Conservation (phyloP, 2,329 filamentous ascomycete genomes). For the Madurella mycetomatis region DNA sequence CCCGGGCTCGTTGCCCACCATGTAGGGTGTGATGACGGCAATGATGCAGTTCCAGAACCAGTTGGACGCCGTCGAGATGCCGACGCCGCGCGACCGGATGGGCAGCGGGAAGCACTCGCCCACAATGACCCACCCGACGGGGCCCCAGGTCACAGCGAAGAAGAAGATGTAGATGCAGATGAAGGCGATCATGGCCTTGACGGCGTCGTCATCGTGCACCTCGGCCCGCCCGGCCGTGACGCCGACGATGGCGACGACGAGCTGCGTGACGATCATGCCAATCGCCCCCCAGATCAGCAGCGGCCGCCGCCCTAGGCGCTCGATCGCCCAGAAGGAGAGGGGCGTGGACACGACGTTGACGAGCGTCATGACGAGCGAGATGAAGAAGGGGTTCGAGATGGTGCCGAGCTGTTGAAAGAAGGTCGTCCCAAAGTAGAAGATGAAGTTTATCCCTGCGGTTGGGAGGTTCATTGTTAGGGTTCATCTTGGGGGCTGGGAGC, state of each 20-base stretch:
- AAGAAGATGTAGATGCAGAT: slow-evolving; percentile 78
- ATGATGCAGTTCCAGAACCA: slow-evolving; percentile 64
- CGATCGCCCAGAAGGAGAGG: slow-evolving; percentile 67
- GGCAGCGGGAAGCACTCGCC: slow-evolving; percentile 73
- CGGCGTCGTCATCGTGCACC: slow-evolving; percentile 39
- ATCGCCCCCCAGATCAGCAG: slow-evolving; percentile 65
- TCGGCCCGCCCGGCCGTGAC: slow-evolving; percentile 27
- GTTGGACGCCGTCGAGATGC: slow-evolving; percentile 65
- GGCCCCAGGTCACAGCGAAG: slow-evolving; percentile 74
- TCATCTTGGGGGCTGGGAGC: slow-evolving; percentile 19
- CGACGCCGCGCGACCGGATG: slow-evolving; percentile 65
- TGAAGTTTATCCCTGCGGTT: slow-evolving; percentile 58
- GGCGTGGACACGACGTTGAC: slow-evolving; percentile 72
- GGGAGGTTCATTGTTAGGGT: background rate
- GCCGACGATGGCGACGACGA: slow-evolving; percentile 62
- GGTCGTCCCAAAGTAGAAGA: slow-evolving; percentile 67
- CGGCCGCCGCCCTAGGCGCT: slow-evolving; percentile 63
- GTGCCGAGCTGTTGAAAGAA: slow-evolving; percentile 65
- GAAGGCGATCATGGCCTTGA: slow-evolving; percentile 62
- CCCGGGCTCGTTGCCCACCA: slow-evolving; percentile 55
- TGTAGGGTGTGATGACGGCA: slow-evolving; percentile 71
- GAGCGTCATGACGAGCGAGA: slow-evolving; percentile 68
- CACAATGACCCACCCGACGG: slow-evolving; percentile 60
- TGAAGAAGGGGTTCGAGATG: slow-evolving; percentile 65
- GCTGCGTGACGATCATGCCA: slow-evolving; percentile 67